A percentile compares a stretch with the other conserved stretches of the same genome.
phyloP scores from a whole-genome alignment of 495 filamentous ascomycete genomes.

The Aspergillus ellipticus region DNA sequence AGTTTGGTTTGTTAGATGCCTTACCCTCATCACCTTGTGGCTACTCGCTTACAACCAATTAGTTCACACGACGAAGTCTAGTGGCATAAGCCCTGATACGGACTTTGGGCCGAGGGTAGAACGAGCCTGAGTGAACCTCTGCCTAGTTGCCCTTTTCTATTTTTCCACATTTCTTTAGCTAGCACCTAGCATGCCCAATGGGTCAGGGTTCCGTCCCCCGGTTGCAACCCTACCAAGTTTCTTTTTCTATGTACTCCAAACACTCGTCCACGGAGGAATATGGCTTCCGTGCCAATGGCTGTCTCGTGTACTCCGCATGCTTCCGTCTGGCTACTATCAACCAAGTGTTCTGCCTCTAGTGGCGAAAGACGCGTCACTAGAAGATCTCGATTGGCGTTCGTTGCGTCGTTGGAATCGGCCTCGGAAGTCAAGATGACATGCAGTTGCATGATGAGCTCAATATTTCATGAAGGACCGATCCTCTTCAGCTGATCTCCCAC shows the following conservation, averaged over 20 bases:
- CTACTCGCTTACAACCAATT: slow-evolving; percentile 24
- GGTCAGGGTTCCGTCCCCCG: slow-evolving; percentile 20
- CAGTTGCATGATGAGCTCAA: slow-evolving; percentile 23
- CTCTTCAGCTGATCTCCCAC: slow-evolving; percentile 48
- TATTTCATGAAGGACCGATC: slow-evolving; percentile 23
- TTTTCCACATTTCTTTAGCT: slow-evolving; percentile 12
- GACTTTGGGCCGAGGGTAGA: slow-evolving; percentile 10
- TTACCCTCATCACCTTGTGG: slow-evolving; percentile 11
- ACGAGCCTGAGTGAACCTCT: slow-evolving; percentile 3
- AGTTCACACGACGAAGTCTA: slow-evolving; percentile 9
- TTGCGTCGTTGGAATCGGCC: slow-evolving; percentile 16
- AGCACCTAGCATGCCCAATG: slow-evolving; percentile 16
- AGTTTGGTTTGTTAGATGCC: slow-evolving; percentile 18
- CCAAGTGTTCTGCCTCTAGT: slow-evolving; percentile 20
- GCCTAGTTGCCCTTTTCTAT: slow-evolving; percentile 9
- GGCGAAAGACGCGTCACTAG: slow-evolving; percentile 29
- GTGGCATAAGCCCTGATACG: slow-evolving; percentile 20
- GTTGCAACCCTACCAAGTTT: slow-evolving; percentile 26
- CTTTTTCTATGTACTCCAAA: slow-evolving; percentile 9
- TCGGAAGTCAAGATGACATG: slow-evolving; percentile 17
- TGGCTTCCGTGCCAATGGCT: slow-evolving; percentile 18
- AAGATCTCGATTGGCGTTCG: slow-evolving; percentile 35
- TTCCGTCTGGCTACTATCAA: slow-evolving; percentile 19
- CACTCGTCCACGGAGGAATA: slow-evolving; percentile 16
- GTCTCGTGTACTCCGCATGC: slow-evolving; percentile 21